These are phyloP conservation scores for Vitis cinerea DNA, from an alignment of 164 flowering plant genomes.

Conservation along the genomic window DNA sequence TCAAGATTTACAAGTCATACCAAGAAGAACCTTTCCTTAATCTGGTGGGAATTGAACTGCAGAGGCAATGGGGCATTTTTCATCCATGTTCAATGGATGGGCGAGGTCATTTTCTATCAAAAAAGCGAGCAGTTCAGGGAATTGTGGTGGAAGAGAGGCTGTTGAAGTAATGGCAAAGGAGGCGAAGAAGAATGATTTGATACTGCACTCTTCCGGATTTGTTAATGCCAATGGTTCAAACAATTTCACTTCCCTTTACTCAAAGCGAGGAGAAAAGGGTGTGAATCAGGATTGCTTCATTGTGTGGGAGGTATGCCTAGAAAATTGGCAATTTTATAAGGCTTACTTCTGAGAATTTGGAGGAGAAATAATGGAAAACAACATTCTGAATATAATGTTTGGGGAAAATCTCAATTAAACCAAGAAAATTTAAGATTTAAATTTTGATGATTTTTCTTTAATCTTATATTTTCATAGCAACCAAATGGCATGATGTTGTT, in stretches of 20 bases:
- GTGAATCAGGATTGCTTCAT: slow-evolving; percentile 83
- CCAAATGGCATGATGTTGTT: too few species aligned
- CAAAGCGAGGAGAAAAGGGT: slow-evolving; percentile 79
- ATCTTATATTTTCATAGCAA: too few species aligned
- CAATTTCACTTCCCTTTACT: slow-evolving; percentile 59
- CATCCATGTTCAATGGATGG: slow-evolving; percentile 67
- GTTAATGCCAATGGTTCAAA: slow-evolving; percentile 55
- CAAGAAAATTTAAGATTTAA: too few species aligned
- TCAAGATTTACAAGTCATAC: background rate
- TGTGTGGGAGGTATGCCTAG: slow-evolving; percentile 81
- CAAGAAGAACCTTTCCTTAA: background rate
- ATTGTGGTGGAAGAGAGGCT: slow-evolving; percentile 51
- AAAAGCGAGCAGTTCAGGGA: slow-evolving; percentile 38
- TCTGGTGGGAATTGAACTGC: slow-evolving; percentile 13
- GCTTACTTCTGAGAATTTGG: background rate
- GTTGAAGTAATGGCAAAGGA: slow-evolving; percentile 64
- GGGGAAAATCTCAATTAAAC: too few species aligned
- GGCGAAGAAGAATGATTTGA: slow-evolving; percentile 74
- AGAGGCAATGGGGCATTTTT: slow-evolving; percentile 57
- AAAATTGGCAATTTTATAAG: background rate
- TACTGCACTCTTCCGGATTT: slow-evolving; percentile 58
- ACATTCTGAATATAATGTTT: background rate
- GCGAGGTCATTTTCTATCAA: slow-evolving; percentile 49
- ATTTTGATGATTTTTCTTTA: too few species aligned
- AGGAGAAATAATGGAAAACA: background rate